Percentiles rank a stretch among this genome's conserved stretches.
Evolutionary conservation across 305 asterid genomes (phyloP).

Genomic region (Petunia hybrid): DNA sequence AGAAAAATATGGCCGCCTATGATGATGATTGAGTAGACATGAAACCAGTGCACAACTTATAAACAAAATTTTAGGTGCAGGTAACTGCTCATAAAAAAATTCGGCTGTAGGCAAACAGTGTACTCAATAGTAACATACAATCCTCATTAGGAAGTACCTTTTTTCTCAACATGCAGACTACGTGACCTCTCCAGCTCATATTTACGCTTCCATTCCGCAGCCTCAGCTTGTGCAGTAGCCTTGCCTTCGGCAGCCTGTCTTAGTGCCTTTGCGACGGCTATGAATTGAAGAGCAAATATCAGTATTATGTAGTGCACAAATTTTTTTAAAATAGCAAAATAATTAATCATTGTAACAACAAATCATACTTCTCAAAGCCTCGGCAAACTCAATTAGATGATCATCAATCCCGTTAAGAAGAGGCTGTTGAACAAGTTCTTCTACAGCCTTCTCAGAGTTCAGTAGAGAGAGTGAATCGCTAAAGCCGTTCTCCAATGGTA

Average conservation of each 20-base stretch:
- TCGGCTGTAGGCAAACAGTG: background rate
- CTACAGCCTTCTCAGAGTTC: constrained; percentile 67
- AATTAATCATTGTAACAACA: constrained; percentile 16
- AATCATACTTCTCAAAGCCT: constrained; percentile 81
- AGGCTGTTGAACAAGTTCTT: constrained; percentile 77
- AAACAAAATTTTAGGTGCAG: background rate
- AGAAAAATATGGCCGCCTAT: background rate
- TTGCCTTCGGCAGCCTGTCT: constrained; percentile 85
- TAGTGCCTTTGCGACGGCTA: constrained; percentile 90
- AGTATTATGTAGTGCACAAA: constrained; percentile 6
- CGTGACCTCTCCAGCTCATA: constrained; percentile 84
- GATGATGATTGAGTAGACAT: constrained; percentile 2
- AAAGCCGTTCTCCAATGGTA: constrained; percentile 65
- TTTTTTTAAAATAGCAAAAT: constrained; percentile 14
- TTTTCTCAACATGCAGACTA: constrained; percentile 67
- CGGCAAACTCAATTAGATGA: constrained; percentile 86
- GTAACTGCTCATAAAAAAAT: background rate
- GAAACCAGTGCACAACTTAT: background rate
- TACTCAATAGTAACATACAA: background rate
- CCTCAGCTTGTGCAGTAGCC: constrained; percentile 98
- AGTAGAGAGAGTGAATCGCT: constrained; percentile 52
- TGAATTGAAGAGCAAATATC: constrained; percentile 30
- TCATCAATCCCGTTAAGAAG: constrained; percentile 84
- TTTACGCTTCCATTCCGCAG: constrained; percentile 97
- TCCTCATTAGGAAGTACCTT: constrained; percentile 48